phyloP scores from a whole-genome alignment of 371 early-diverging fungal genomes.

The Rozella allomycis region DNA sequence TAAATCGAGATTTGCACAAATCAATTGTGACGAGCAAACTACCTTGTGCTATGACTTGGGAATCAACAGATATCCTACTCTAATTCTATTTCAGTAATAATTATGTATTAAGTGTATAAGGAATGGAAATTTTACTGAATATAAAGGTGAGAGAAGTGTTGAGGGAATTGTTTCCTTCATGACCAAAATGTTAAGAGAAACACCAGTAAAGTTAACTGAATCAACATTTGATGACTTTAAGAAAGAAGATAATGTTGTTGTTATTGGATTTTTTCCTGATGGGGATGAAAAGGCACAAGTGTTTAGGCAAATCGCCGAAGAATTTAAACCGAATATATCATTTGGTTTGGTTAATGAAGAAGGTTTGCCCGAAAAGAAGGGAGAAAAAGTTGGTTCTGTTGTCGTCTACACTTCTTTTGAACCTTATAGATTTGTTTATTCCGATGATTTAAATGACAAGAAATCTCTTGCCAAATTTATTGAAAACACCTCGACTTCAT shows the following conservation, averaged over 20 bases:
- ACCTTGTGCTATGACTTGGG: conserved; percentile 53
- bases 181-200: conserved; percentile 25
- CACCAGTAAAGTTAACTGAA: conserved; percentile 26
- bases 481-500: conserved; percentile 48
- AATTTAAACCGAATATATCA: conserved; percentile 49
- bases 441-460: conserved; percentile 11
- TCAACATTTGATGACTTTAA: conserved; percentile 46
- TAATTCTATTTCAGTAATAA: conserved; percentile 55
- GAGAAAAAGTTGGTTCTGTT: conserved; percentile 26
- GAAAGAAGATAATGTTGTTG: conserved; percentile 55
- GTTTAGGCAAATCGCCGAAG: conserved; percentile 42
- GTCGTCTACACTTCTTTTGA: conserved; percentile 77
- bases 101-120: conserved; percentile 6
- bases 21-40: conserved; percentile 76
- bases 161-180: conserved; percentile 64
- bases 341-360: conserved; percentile 54
- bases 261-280: conserved; percentile 51
- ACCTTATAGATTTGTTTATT: conserved; percentile 43
- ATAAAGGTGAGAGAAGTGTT: conserved; percentile 59
- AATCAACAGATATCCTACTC: conserved; percentile 74
- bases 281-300: conserved; percentile 32
- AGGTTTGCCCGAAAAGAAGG: conserved; percentile 18
- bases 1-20: conserved; percentile 53
- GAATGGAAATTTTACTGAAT: conserved; percentile 40
- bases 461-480: conserved; percentile 39